Conservation (phyloP, 768 basidiomycete genomes). For the Paxillus rubicundulus region DNA sequence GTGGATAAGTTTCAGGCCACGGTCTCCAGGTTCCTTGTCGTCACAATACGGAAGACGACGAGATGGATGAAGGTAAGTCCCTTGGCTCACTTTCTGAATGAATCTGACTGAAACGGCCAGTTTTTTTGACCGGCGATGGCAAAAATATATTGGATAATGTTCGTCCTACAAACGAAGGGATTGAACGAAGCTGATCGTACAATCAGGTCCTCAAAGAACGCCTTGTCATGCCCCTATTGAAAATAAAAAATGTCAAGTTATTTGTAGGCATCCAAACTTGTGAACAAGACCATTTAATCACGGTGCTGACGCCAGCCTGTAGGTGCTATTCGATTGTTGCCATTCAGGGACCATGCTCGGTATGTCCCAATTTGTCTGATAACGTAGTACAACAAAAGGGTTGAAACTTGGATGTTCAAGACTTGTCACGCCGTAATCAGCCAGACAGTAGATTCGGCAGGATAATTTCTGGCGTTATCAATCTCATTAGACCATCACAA, state of each 20-base stretch:
- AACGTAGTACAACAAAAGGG: not conserved
- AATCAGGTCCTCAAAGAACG: not conserved
- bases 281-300: too few species aligned
- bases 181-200: not conserved
- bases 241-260: not conserved
- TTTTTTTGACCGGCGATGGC: not conserved
- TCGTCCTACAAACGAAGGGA: not conserved
- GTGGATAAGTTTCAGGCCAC: not conserved
- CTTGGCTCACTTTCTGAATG: not conserved
- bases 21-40: not conserved
- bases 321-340: slow-evolving; percentile 3
- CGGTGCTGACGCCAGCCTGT: not conserved
- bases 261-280: not conserved
- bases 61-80: slow-evolving; percentile 43
- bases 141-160: slow-evolving; percentile 1
- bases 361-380: not conserved
- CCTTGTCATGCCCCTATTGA: not conserved
- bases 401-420: not conserved
- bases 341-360: slow-evolving; percentile 5
- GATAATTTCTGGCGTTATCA: too few species aligned
- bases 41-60: slow-evolving; percentile 43
- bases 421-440: not conserved
- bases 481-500: not conserved
- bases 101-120: not conserved
- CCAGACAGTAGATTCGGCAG: too few species aligned